A percentile compares a stretch with the other conserved stretches of the same genome.
phyloP scores from a whole-genome alignment of 208 protist genomes.

The Novymonas esmeraldas region DNA sequence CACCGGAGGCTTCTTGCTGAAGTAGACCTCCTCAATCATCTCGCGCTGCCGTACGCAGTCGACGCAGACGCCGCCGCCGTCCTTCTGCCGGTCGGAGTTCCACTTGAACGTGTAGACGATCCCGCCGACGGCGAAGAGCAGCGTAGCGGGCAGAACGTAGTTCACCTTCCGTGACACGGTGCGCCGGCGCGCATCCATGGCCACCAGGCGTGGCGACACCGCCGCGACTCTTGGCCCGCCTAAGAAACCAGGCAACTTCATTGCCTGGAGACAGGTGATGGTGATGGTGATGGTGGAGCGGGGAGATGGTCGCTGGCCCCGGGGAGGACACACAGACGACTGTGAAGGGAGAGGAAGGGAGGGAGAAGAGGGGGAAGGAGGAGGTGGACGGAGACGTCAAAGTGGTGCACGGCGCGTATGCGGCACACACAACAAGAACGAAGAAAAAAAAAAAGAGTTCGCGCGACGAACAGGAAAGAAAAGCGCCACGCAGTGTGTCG shows the following conservation, averaged over 20 bases:
- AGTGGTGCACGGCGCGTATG: too few species aligned
- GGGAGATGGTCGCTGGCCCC: too few species aligned
- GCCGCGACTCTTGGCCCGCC: slow-evolving; percentile 23
- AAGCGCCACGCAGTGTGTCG: too few species aligned
- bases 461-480: too few species aligned
- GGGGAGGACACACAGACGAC: not conserved
- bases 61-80: slow-evolving; percentile 73
- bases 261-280: not conserved
- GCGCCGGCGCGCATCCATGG: slow-evolving; percentile 13
- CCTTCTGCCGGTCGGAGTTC: slow-evolving; percentile 67
- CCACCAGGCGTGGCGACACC: slow-evolving; percentile 31
- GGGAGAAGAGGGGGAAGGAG: slow-evolving; percentile 1
- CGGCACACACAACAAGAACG: too few species aligned
- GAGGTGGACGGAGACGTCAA: slow-evolving; percentile 10
- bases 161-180: slow-evolving; percentile 16
- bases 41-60: slow-evolving; percentile 82
- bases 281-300: too few species aligned
- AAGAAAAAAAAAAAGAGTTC: too few species aligned
- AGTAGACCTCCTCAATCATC: slow-evolving; percentile 87
- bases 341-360: slow-evolving; percentile 2
- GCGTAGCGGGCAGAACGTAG: slow-evolving; percentile 55
- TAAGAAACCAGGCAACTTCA: slow-evolving; percentile 36
- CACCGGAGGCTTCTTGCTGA: slow-evolving; percentile 47
- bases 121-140: slow-evolving; percentile 62
- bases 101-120: slow-evolving; percentile 76